Percentiles rank a stretch among this genome's conserved stretches.
Conservation (phyloP, 495 filamentous ascomycete species). For the Penicillium coprophilum region DNA sequence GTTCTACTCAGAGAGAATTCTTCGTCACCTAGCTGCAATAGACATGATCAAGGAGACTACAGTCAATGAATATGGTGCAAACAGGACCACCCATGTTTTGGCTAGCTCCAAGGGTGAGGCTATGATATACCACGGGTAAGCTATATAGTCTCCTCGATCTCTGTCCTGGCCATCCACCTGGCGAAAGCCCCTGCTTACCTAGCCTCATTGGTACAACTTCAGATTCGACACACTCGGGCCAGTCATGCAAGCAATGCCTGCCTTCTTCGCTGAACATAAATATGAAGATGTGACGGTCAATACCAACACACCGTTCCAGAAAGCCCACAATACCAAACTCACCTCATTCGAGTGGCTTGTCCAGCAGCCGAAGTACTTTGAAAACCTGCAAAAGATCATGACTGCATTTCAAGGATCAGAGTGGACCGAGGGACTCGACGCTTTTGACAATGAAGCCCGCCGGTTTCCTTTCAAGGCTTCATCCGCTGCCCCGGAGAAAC, state of each 20-base stretch:
- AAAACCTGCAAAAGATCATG: slow-evolving; percentile 42
- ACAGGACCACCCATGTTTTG: slow-evolving; percentile 32
- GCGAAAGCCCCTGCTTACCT: not conserved
- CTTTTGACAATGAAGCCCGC: slow-evolving; percentile 20
- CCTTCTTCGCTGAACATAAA: slow-evolving; percentile 38
- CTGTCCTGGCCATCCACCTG: not conserved
- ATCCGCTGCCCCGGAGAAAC: slow-evolving; percentile 12
- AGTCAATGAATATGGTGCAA: slow-evolving; percentile 35
- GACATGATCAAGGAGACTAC: slow-evolving; percentile 37
- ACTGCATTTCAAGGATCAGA: slow-evolving; percentile 24
- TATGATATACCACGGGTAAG: slow-evolving; percentile 34
- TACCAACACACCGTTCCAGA: slow-evolving; percentile 40
- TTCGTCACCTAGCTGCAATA: slow-evolving; percentile 46
- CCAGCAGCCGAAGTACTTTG: slow-evolving; percentile 39
- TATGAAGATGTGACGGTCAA: slow-evolving; percentile 41
- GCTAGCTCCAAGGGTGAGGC: slow-evolving; percentile 29
- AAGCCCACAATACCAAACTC: slow-evolving; percentile 42
- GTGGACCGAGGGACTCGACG: slow-evolving; percentile 36
- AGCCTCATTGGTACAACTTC: not conserved
- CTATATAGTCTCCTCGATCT: not conserved
- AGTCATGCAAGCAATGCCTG: slow-evolving; percentile 31
- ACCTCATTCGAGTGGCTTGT: slow-evolving; percentile 41
- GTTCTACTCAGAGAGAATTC: slow-evolving; percentile 35
- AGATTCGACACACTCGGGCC: slow-evolving; percentile 39
- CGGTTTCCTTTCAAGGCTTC: slow-evolving; percentile 16